Conservation (phyloP, 176 grass and related monocot species). For the Pontederia crassipes region DNA sequence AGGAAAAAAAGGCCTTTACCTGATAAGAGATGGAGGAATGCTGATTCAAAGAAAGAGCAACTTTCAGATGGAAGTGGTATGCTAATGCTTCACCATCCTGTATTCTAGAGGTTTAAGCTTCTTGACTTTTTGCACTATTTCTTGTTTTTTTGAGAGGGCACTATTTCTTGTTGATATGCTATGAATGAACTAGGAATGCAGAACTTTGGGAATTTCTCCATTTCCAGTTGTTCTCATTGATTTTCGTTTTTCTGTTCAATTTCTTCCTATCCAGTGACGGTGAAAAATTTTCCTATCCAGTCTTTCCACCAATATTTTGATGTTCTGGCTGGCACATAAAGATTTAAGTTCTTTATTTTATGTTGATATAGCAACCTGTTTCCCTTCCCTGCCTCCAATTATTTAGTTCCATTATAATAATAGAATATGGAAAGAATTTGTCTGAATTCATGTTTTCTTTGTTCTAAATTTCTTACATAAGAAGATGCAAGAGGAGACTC, state of each 20-base stretch:
- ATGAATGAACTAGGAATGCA: too few species aligned
- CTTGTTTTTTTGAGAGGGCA: not conserved
- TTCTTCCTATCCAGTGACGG: too few species aligned
- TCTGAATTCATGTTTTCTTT: conserved; percentile 11
- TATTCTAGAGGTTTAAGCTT: not conserved
- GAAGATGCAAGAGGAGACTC: conserved; percentile 31
- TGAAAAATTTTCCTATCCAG: too few species aligned
- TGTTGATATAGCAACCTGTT: too few species aligned
- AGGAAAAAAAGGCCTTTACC: conserved; percentile 54
- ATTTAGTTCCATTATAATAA: too few species aligned
- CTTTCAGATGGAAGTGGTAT: conserved; percentile 8
- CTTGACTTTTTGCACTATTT: not conserved
- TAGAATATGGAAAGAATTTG: not conserved
- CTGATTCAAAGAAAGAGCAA: conserved; percentile 28
- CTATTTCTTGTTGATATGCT: not conserved
- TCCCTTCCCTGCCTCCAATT: too few species aligned
- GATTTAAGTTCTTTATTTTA: too few species aligned
- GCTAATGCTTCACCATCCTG: conserved; percentile 2
- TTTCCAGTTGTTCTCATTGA: too few species aligned
- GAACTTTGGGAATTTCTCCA: too few species aligned
- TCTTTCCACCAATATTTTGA: too few species aligned
- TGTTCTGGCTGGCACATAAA: too few species aligned
- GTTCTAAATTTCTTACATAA: conserved; percentile 23
- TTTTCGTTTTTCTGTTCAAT: too few species aligned
- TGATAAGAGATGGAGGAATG: conserved; percentile 72